Conservation (phyloP, 176 grass and related monocot genomes). For the Triticum turgidum region DNA sequence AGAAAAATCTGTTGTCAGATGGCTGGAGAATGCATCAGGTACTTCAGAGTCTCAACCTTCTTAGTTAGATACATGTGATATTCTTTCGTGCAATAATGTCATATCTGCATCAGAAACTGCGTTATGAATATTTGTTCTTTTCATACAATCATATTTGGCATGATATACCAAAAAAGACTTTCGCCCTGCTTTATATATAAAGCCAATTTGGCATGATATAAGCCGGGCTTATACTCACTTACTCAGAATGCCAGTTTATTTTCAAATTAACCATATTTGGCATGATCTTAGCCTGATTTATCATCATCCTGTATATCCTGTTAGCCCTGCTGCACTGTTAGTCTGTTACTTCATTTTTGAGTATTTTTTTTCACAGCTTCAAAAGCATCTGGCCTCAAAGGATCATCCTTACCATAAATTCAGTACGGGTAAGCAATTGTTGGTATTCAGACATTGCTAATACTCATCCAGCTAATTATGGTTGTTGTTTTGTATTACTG, state of each 20-base stretch:
- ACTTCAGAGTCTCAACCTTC: slow-evolving; percentile 12
- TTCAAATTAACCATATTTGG: not conserved
- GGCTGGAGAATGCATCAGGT: slow-evolving; percentile 75
- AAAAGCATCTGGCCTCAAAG: slow-evolving; percentile 78
- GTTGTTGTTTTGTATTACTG: not conserved
- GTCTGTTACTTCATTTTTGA: not conserved
- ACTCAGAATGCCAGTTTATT: slow-evolving; percentile 2
- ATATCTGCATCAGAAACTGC: slow-evolving; percentile 14
- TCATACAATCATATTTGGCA: slow-evolving; percentile 7
- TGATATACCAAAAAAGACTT: not conserved
- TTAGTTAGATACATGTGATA: slow-evolving; percentile 8
- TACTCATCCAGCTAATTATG: not conserved
- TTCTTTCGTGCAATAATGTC: not conserved
- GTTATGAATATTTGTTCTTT: not conserved
- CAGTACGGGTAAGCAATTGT: slow-evolving; percentile 52
- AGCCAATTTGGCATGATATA: not conserved
- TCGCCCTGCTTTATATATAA: too few relatives aligned
- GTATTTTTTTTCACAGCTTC: slow-evolving; percentile 48
- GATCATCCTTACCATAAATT: slow-evolving; percentile 99
- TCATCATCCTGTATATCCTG: not conserved
- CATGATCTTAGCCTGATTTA: not conserved
- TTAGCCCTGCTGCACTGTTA: not conserved
- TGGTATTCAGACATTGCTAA: slow-evolving; percentile 1
- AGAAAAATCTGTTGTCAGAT: slow-evolving; percentile 92
- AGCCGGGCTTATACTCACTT: not conserved